These are phyloP conservation scores for Ambrosia artemisiifolia DNA, from an alignment of 129 eudicot genomes.

Conservation along the genomic window DNA sequence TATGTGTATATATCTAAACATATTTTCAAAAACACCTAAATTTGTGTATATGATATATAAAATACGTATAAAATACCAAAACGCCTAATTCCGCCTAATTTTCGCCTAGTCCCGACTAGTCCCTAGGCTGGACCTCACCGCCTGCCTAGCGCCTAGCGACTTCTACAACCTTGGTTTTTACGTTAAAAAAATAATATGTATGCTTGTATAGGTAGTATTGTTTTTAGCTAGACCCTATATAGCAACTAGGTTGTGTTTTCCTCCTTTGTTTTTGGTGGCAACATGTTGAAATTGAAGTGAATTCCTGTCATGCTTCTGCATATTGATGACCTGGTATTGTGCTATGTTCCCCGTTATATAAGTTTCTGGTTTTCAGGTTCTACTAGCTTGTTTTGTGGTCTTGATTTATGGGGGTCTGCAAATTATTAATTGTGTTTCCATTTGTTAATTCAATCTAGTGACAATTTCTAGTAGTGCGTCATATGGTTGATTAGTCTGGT, in stretches of 20 bases:
- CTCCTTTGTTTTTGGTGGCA: background rate
- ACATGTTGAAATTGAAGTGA: background rate
- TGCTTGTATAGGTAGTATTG: background rate
- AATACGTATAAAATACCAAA: too few species aligned
- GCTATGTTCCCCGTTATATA: background rate
- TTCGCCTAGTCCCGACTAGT: too few species aligned
- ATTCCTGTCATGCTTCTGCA: background rate
- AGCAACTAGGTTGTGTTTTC: conserved; percentile 6
- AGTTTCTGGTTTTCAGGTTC: background rate
- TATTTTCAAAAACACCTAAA: too few species aligned
- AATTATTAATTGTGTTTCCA: background rate
- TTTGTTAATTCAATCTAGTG: background rate
- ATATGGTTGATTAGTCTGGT: too few species aligned
- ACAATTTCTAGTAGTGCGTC: background rate
- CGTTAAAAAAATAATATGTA: background rate
- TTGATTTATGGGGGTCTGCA: background rate
- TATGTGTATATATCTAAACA: too few species aligned
- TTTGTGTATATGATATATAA: too few species aligned
- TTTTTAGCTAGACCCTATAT: background rate
- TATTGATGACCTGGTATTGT: background rate
- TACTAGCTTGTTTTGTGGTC: background rate
- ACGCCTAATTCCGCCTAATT: too few species aligned
- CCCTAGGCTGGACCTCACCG: too few species aligned
- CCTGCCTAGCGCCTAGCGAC: too few species aligned
- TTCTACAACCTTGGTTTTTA: too few species aligned